Conservation (phyloP, 2,329 filamentous ascomycete genomes). For the Triangularia setosa region DNA sequence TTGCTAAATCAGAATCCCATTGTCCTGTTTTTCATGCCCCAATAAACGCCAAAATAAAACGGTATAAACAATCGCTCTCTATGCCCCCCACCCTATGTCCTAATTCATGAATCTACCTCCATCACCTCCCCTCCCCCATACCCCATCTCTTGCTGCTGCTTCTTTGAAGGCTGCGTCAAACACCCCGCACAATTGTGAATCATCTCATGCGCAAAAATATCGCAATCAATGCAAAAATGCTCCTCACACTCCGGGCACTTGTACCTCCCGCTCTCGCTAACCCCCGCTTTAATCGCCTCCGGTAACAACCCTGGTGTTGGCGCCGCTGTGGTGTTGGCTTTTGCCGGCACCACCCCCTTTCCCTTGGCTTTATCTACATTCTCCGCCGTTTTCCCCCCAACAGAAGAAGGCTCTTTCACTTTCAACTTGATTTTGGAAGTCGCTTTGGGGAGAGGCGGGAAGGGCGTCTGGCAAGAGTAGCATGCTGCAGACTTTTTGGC, state of each 20-base stretch:
- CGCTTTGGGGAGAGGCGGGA: constrained; percentile 50
- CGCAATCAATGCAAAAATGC: constrained; percentile 98
- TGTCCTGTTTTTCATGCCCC: not conserved
- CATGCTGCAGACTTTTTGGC: constrained; percentile 63
- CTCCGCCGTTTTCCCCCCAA: constrained; percentile 14
- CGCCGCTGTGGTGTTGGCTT: not conserved
- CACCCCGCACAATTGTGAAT: constrained; percentile 96
- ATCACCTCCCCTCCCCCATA: constrained; percentile 5
- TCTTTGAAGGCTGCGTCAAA: constrained; percentile 44
- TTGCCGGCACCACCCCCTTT: constrained; percentile 8
- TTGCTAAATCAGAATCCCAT: not conserved
- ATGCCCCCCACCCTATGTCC: not conserved
- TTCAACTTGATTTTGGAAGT: constrained; percentile 17
- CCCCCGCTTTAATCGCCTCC: constrained; percentile 40
- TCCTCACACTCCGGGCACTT: constrained; percentile 81
- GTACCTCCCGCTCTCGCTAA: constrained; percentile 84
- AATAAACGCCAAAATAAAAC: not conserved
- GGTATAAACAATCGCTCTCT: not conserved
- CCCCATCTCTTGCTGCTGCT: constrained; percentile 35
- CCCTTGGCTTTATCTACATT: constrained; percentile 5
- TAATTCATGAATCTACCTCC: constrained; percentile 38
- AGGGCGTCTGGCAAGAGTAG: constrained; percentile 71
- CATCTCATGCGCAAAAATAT: constrained; percentile 90
- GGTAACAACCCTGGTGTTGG: not conserved
- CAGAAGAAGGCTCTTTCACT: constrained; percentile 14